These are phyloP conservation scores for Yamadazyma phyllophila DNA, from an alignment of 805 yeast species.

Conservation along the genomic window DNA sequence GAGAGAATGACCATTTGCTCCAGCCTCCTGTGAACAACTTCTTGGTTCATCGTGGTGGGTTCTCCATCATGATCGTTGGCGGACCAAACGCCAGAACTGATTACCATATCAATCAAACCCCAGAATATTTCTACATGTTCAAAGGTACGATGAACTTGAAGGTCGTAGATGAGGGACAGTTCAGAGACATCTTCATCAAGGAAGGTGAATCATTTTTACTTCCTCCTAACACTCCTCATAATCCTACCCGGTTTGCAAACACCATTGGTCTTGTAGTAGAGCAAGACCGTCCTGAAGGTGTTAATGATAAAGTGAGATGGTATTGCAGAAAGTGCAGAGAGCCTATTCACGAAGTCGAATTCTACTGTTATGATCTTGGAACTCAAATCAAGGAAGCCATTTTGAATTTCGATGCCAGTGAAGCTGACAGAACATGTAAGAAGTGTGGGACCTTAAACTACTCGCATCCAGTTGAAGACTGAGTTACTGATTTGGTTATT, in stretches of 20 bases:
- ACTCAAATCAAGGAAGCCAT: constrained; percentile 88
- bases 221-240: constrained; percentile 85
- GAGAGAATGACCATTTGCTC: constrained; percentile 68
- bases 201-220: constrained; percentile 89
- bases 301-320: constrained; percentile 79
- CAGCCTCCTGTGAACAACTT: constrained; percentile 92
- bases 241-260: constrained; percentile 80
- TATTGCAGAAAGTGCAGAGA: constrained; percentile 71
- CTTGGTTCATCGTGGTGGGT: constrained; percentile 88
- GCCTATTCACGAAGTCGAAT: constrained; percentile 64
- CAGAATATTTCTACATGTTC: constrained; percentile 88
- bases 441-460: constrained; percentile 72
- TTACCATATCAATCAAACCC: constrained; percentile 90
- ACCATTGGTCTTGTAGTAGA: constrained; percentile 91
- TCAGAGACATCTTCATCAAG: constrained; percentile 67
- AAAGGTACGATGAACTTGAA: constrained; percentile 82
- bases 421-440: constrained; percentile 65
- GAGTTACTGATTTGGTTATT: neutral
- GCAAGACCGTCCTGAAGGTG: constrained; percentile 78
- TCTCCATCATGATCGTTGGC: constrained; percentile 93
- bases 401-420: constrained; percentile 60
- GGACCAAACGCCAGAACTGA: constrained; percentile 95
- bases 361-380: constrained; percentile 79
- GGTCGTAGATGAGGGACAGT: constrained; percentile 70
- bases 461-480: constrained; percentile 28